Evolutionary conservation across 2,329 filamentous ascomycete genomes (phyloP).

Genomic region (Aphanoascus verrucosus): DNA sequence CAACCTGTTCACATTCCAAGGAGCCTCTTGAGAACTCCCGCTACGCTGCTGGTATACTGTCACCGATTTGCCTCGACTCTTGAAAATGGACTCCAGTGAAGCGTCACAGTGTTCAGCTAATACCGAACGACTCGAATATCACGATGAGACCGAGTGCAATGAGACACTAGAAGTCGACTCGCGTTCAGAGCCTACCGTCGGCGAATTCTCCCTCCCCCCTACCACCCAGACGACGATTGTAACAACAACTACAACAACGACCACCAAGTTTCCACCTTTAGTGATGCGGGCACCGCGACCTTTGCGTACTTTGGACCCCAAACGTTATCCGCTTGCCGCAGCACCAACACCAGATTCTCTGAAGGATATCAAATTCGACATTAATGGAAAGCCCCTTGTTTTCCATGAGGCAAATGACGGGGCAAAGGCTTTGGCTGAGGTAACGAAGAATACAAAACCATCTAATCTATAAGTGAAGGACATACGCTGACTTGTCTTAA

Average conservation of each 20-base stretch:
- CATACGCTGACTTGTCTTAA: constrained; percentile 2
- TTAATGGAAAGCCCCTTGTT: constrained; percentile 50
- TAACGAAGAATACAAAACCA: no score
- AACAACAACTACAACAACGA: constrained; percentile 86
- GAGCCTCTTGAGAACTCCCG: no score
- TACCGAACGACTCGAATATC: constrained; percentile 10
- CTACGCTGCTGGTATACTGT: background rate
- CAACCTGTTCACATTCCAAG: no score
- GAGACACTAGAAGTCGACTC: constrained; percentile 13
- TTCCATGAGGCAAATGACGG: constrained; percentile 54
- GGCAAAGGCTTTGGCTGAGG: constrained; percentile 43
- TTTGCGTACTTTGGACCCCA: constrained; percentile 64
- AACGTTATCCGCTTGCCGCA: constrained; percentile 78
- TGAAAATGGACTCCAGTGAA: constrained; percentile 8
- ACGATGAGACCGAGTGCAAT: constrained; percentile 17
- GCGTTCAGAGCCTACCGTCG: constrained; percentile 37
- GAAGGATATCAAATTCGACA: constrained; percentile 63
- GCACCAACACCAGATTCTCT: constrained; percentile 72
- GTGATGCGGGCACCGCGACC: constrained; percentile 62
- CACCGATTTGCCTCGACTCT: background rate
- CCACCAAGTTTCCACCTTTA: constrained; percentile 70
- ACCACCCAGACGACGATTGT: constrained; percentile 58
- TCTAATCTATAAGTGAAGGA: background rate
- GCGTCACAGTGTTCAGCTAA: constrained; percentile 6
- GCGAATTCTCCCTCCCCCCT: constrained; percentile 52